A percentile compares a stretch with the other conserved stretches of the same genome.
phyloP scores from a whole-genome alignment of 495 filamentous ascomycete genomes.

The Pyrenula massariospora region DNA sequence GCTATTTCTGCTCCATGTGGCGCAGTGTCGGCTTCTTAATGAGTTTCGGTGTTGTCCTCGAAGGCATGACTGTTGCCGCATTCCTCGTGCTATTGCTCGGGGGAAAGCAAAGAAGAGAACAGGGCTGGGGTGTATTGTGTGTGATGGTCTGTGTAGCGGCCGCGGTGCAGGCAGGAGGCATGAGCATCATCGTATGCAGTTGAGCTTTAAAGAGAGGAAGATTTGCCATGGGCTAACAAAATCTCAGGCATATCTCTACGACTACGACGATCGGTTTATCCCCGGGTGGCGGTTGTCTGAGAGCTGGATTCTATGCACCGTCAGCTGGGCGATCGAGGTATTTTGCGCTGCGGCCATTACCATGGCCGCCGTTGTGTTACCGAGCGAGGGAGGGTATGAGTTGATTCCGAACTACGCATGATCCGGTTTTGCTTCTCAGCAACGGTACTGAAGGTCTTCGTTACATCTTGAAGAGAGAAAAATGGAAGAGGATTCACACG shows the following conservation, averaged over 20 bases:
- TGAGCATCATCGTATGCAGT: slow-evolving; percentile 75
- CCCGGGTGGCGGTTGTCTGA: slow-evolving; percentile 73
- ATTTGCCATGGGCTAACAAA: too few species aligned
- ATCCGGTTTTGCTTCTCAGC: too few species aligned
- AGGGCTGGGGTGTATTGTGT: slow-evolving; percentile 66
- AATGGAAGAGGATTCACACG: too few species aligned
- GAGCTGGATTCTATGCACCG: slow-evolving; percentile 65
- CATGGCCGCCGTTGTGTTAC: slow-evolving; percentile 52
- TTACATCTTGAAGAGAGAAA: too few species aligned
- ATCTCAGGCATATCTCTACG: slow-evolving; percentile 69
- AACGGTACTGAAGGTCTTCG: too few species aligned
- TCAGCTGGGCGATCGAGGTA: slow-evolving; percentile 56
- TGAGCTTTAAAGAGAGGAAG: too few species aligned
- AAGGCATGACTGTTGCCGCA: slow-evolving; percentile 62
- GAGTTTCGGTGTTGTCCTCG: slow-evolving; percentile 64
- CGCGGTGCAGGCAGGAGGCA: slow-evolving; percentile 50
- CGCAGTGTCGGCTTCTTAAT: slow-evolving; percentile 76
- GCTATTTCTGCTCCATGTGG: slow-evolving; percentile 88
- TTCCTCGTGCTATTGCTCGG: slow-evolving; percentile 65
- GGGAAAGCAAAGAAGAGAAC: slow-evolving; percentile 61
- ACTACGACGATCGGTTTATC: slow-evolving; percentile 77
- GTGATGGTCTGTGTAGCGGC: slow-evolving; percentile 49
- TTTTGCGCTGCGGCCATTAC: slow-evolving; percentile 50
- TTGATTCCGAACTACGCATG: slow-evolving; percentile 44
- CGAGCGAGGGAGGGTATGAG: slow-evolving; percentile 79